Percentiles rank a stretch among this genome's conserved stretches.
These are phyloP conservation scores for Silene uniflora DNA, from an alignment of 148 eudicot genomes.

Conservation along the genomic window DNA sequence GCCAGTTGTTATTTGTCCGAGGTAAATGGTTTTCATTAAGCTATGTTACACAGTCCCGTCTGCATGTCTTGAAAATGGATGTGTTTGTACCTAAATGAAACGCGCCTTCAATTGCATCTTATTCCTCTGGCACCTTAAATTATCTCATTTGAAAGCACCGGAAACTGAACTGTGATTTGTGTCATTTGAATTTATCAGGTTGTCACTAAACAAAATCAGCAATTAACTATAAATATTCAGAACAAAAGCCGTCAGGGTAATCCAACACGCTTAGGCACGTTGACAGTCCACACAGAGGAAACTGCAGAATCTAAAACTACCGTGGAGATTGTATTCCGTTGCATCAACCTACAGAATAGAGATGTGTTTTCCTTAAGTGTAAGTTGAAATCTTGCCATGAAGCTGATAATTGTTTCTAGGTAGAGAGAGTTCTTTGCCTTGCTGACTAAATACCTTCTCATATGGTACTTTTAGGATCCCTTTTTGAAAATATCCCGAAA, in stretches of 20 bases:
- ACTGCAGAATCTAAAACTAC: conserved; percentile 56
- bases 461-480: conserved; percentile 49
- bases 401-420: not conserved
- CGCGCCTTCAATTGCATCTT: not conserved
- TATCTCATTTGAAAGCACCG: too few relatives aligned
- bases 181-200: conserved; percentile 46
- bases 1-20: conserved; percentile 72
- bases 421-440: not conserved
- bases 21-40: conserved; percentile 31
- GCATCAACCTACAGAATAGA: conserved; percentile 62
- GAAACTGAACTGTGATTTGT: not conserved
- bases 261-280: conserved; percentile 41
- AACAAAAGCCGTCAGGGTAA: conserved; percentile 29
- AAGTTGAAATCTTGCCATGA: conserved; percentile 23
- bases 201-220: conserved; percentile 52
- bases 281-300: conserved; percentile 78
- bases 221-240: conserved; percentile 56
- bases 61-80: not conserved
- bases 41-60: not conserved
- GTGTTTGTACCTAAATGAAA: not conserved
- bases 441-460: not conserved
- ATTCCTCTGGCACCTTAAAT: too few relatives aligned
- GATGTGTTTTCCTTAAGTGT: conserved; percentile 82
- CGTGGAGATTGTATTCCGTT: conserved; percentile 60
- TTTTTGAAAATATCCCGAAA: conserved; percentile 67